These are phyloP conservation scores for Aspergillus heteromorphus DNA, from an alignment of 495 filamentous ascomycete genomes.

Conservation along the genomic window DNA sequence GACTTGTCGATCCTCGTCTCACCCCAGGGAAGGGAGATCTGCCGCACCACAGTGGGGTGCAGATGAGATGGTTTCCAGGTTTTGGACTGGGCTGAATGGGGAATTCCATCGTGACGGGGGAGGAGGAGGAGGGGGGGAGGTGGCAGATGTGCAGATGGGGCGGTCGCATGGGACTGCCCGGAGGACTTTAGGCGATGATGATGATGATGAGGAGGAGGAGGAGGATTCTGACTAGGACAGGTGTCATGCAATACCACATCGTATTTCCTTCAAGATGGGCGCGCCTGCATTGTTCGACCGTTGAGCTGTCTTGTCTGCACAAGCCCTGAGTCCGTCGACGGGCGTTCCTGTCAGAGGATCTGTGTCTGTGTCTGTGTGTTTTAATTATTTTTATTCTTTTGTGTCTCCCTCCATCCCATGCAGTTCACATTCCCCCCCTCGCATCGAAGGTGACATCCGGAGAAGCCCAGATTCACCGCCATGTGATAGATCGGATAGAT, in stretches of 20 bases:
- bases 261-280: conserved; percentile 3
- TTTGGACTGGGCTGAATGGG: not conserved
- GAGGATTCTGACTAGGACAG: not conserved
- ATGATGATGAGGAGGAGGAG: no score
- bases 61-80: conserved; percentile 13
- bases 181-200: not conserved
- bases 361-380: not conserved
- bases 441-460: conserved; percentile 8
- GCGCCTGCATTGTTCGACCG: not conserved
- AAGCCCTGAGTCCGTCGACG: not conserved
- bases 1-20: not conserved
- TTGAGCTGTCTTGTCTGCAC: not conserved
- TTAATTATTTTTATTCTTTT: no score
- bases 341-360: not conserved
- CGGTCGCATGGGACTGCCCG: not conserved
- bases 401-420: not conserved
- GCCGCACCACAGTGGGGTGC: conserved; percentile 12
- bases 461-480: conserved; percentile 14
- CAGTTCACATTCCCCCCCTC: no score
- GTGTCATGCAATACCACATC: conserved; percentile 3
- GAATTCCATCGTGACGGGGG: not conserved
- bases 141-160: not conserved
- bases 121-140: no score
- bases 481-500: conserved; percentile 20
- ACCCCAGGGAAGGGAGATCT: conserved; percentile 8